phyloP scores from a whole-genome alignment of 2,329 filamentous ascomycete genomes.

The Emergomyces orientalis region DNA sequence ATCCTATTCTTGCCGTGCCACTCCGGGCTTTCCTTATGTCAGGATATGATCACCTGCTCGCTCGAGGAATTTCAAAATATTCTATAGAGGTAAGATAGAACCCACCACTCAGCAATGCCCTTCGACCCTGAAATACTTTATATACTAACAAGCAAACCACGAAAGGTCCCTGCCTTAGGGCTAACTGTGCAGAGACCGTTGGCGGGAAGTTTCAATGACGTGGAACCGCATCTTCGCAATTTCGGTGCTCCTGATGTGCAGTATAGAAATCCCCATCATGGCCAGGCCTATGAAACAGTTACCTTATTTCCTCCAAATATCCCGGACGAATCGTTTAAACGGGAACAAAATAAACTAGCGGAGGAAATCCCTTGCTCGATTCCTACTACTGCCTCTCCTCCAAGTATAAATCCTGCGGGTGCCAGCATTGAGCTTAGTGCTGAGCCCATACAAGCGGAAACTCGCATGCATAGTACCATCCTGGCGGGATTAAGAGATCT shows the following conservation, averaged over 20 bases:
- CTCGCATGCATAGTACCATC: constrained; percentile 74
- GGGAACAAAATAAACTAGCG: background rate
- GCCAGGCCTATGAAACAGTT: background rate
- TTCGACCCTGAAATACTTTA: background rate
- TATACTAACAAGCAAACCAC: background rate
- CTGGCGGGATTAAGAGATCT: constrained; percentile 86
- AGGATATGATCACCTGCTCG: constrained; percentile 5
- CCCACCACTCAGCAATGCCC: background rate
- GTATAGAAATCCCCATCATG: background rate
- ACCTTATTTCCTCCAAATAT: background rate
- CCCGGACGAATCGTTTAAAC: background rate
- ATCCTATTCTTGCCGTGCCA: background rate
- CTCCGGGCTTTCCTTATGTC: constrained; percentile 6
- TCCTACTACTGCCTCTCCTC: background rate
- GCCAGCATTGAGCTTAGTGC: constrained; percentile 47
- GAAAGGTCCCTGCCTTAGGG: background rate
- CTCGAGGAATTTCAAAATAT: constrained; percentile 1
- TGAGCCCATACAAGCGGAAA: constrained; percentile 56
- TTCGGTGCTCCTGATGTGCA: background rate
- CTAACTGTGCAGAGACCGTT: background rate
- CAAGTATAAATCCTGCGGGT: constrained; percentile 11
- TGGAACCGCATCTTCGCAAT: background rate
- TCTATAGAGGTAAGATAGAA: background rate
- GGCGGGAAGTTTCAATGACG: background rate
- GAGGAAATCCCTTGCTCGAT: background rate